Conservation (phyloP, 1,284 basidiomycete species). For the Moniliella sp. region DNA sequence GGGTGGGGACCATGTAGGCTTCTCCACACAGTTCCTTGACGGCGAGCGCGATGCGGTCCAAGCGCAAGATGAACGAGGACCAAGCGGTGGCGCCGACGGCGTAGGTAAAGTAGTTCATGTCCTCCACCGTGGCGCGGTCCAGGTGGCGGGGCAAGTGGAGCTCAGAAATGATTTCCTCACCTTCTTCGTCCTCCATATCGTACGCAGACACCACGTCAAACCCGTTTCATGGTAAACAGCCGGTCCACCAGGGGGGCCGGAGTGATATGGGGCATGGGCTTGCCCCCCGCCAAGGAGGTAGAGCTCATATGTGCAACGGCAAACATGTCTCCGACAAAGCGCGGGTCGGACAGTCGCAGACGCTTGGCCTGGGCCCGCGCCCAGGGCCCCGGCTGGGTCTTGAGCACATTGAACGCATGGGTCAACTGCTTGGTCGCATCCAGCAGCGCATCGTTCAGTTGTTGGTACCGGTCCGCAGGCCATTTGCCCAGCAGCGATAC, state of each 20-base stretch:
- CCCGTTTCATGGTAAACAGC: conserved; percentile 36
- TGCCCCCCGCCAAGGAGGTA: conserved; percentile 49
- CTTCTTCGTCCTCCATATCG: conserved; percentile 8
- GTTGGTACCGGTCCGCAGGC: conserved; percentile 17
- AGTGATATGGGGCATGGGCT: conserved; percentile 61
- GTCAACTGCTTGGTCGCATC: conserved; percentile 40
- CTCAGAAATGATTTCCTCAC: no score
- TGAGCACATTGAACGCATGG: conserved; percentile 27
- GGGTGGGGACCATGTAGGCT: conserved; percentile 38
- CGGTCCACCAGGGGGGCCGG: conserved; percentile 59
- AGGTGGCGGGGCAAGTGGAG: conserved; percentile 1
- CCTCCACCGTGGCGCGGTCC: background rate
- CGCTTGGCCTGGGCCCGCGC: conserved; percentile 48
- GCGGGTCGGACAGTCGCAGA: conserved; percentile 53
- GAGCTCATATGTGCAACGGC: conserved; percentile 36
- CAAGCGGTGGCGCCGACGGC: conserved; percentile 45
- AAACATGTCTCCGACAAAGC: conserved; percentile 52
- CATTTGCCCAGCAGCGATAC: conserved; percentile 29
- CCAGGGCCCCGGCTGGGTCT: conserved; percentile 7
- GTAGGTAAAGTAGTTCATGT: conserved; percentile 5
- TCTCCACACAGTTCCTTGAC: conserved; percentile 59
- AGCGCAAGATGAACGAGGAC: conserved; percentile 45
- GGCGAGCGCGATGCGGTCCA: conserved; percentile 53
- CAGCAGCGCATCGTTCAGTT: conserved; percentile 12
- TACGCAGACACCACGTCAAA: conserved; percentile 7